phyloP scores from a whole-genome alignment of 768 basidiomycete species.

The Lentinula edodes region DNA sequence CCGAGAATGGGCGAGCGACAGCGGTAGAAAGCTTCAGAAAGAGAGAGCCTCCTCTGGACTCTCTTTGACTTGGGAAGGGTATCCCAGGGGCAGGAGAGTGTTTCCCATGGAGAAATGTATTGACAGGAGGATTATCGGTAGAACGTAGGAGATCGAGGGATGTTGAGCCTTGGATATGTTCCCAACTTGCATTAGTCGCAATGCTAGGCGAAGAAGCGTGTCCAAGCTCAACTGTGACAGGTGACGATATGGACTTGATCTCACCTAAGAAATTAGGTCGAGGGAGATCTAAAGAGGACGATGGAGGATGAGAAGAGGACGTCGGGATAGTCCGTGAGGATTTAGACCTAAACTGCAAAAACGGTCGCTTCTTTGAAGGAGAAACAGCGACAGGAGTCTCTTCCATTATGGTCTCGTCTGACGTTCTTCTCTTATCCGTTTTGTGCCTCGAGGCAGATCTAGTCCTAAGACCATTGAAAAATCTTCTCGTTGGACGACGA shows the following conservation, averaged over 20 bases:
- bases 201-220: background rate
- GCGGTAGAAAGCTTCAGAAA: background rate
- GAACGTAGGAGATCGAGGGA: background rate
- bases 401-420: background rate
- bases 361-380: constrained; percentile 2
- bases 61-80: background rate
- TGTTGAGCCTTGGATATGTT: background rate
- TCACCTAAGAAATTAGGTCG: background rate
- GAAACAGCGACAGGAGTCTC: background rate
- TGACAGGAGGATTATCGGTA: background rate
- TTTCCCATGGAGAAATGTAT: constrained; percentile 3
- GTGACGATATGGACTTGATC: background rate
- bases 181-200: background rate
- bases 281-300: background rate
- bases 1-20: background rate
- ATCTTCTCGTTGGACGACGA: background rate
- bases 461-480: background rate
- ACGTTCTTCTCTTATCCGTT: background rate
- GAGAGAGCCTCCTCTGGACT: background rate
- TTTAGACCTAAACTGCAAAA: constrained; percentile 1
- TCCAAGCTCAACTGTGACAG: background rate
- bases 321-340: background rate
- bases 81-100: background rate
- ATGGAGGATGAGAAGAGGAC: background rate
- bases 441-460: background rate